Base-by-base conservation (phyloP, 805 yeast genomes). In the Saccharomycopsis javanensis region DNA sequence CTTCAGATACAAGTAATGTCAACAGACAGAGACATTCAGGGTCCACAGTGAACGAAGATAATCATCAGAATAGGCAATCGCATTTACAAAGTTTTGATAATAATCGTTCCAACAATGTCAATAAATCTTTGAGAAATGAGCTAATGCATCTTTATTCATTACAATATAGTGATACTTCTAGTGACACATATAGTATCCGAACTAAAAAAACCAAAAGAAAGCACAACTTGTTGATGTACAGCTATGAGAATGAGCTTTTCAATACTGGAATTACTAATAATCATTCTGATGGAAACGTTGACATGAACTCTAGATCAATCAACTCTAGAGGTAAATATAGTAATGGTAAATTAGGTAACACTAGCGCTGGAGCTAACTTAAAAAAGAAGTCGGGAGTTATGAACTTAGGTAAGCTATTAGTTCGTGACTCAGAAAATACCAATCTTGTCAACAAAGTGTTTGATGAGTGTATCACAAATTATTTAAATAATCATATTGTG, bases 141-240 rank as follows among this genome's bases (percentile, higher is more conserved):
- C 31, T 59, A 16, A 48, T 53, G 57, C 59, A 59, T 34, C 55
- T 59, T 35, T 59, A 59, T 20, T 42, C 55, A 15, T 42, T 55
- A n/a, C 58, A 37, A 45, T 37, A 56, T 18, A 53, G 48, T 50
- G 34, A 15, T 11, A 53, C 28, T 27, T 23, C 35, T 15, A 45
- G 37, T 25, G 35, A 33, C 30, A 46, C 25, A 5, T 18, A 31
- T 16, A 53, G 50, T 42, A 30, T 25, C 33, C n/a, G 50, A 20
- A 27, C 50, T 8, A 42, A 25, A 13, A 57, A 50, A 27, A 30
- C 38, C 16, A 34, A 48, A 25, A 15, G 59, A 8, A 55, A 56
- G 38, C 55, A 59, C 28, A 54, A 59, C n/a, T 46, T 59, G 42
- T 45, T 56, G 23, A 59, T 59, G 16, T 59, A 59, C 35, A 33